Evolutionary conservation across 495 filamentous ascomycete species (phyloP).

Genomic region (Aspergillus sclerotioniger): DNA sequence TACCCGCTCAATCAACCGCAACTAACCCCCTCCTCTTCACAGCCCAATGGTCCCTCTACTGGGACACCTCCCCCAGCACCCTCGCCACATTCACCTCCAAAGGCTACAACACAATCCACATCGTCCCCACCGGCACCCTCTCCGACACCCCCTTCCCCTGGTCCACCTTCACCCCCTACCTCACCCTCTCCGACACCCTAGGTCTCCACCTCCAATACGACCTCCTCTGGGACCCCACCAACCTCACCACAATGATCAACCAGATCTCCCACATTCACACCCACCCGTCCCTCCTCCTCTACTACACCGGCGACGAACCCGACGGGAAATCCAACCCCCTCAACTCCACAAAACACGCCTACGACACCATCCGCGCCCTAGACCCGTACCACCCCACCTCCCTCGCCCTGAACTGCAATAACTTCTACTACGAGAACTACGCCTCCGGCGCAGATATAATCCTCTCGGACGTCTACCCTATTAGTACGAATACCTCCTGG

Average conservation of each 20-base stretch:
- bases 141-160: neutral
- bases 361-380: conserved; percentile 48
- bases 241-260: conserved; percentile 48
- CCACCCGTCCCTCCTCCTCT: conserved; percentile 57
- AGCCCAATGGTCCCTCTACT: conserved; percentile 51
- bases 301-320: conserved; percentile 69
- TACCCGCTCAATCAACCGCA: neutral
- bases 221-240: conserved; percentile 50
- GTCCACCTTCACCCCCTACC: neutral
- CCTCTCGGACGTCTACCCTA: conserved; percentile 65
- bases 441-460: conserved; percentile 61
- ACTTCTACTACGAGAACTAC: conserved; percentile 67
- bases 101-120: conserved; percentile 55
- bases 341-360: conserved; percentile 36
- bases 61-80: conserved; percentile 27
- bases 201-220: neutral
- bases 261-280: conserved; percentile 52
- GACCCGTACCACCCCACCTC: conserved; percentile 72
- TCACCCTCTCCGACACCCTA: neutral
- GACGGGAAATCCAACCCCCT: conserved; percentile 64
- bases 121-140: conserved; percentile 33
- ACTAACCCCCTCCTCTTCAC: neutral
- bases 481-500: conserved; percentile 54
- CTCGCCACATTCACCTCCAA: conserved; percentile 45
- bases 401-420: conserved; percentile 65